Percentiles rank a stretch among this genome's conserved stretches.
Evolutionary conservation across 2,329 filamentous ascomycete species (phyloP).

Genomic region (Emergomyces pasteurianus): DNA sequence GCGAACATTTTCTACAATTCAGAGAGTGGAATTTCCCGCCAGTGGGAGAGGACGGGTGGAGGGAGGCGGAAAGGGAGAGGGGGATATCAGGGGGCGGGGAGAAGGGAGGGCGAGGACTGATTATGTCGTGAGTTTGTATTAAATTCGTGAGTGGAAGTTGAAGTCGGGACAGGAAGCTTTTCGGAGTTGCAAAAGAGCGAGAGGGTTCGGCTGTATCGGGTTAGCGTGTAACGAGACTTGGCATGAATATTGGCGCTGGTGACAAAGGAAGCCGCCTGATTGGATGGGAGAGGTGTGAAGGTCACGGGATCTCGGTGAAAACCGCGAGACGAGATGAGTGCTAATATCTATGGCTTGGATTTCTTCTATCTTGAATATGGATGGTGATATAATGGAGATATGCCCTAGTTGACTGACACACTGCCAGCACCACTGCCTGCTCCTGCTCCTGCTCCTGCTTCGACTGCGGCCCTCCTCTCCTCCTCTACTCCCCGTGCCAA

Average conservation of each 20-base stretch:
- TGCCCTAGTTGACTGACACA: neutral
- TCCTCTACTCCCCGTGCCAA: conserved; percentile 25
- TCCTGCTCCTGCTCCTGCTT: conserved; percentile 1
- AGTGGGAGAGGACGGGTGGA: conserved; percentile 18
- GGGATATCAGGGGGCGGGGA: conserved; percentile 11
- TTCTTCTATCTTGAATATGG: neutral
- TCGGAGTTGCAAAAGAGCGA: neutral
- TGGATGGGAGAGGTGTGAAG: conserved; percentile 1
- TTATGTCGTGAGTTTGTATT: too few species aligned
- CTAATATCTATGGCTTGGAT: too few species aligned
- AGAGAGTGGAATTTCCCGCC: conserved; percentile 20
- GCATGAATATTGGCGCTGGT: conserved; percentile 8
- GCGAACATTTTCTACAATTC: conserved; percentile 67
- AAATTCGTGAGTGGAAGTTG: neutral
- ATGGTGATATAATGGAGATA: neutral
- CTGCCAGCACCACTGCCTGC: neutral
- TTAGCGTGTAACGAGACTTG: conserved; percentile 7
- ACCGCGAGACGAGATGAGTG: conserved; percentile 2
- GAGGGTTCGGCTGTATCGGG: conserved; percentile 3
- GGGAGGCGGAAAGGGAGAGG: conserved; percentile 15
- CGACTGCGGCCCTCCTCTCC: conserved; percentile 17
- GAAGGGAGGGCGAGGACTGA: conserved; percentile 15
- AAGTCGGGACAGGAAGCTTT: neutral
- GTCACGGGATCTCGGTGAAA: conserved; percentile 7
- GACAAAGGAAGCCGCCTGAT: conserved; percentile 9